Evolutionary conservation across 2,329 filamentous ascomycete genomes (phyloP).

Genomic region (Tolypocladium pustulatum): DNA sequence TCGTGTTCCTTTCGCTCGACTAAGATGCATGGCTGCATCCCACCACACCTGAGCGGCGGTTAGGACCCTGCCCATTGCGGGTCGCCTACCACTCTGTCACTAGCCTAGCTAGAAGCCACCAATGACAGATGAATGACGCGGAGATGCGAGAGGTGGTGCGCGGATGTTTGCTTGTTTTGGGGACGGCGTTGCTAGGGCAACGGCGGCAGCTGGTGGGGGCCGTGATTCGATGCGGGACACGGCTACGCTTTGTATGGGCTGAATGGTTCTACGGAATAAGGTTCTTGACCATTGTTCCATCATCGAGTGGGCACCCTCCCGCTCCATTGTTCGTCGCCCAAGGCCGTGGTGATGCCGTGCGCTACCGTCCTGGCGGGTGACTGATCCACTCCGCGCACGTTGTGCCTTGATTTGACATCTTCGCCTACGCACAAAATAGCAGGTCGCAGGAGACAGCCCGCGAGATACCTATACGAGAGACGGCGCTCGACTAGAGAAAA

Average conservation of each 20-base stretch:
- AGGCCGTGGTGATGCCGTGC: background rate
- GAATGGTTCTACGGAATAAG: background rate
- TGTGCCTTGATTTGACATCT: background rate
- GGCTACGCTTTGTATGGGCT: background rate
- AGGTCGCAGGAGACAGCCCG: background rate
- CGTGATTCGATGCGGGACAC: background rate
- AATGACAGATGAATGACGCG: background rate
- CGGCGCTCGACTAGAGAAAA: too few species aligned
- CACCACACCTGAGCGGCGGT: background rate
- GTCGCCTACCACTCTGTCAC: background rate
- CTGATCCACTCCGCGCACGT: background rate
- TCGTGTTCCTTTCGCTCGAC: background rate
- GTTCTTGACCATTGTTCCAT: background rate
- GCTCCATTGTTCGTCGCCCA: background rate
- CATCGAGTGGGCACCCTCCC: background rate
- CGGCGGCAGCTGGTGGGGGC: background rate
- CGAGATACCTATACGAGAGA: background rate
- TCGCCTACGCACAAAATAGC: background rate
- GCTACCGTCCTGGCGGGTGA: background rate
- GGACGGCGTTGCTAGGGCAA: background rate
- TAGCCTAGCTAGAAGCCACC: background rate
- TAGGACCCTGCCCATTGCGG: background rate
- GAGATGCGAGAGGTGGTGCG: background rate
- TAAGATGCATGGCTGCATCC: background rate
- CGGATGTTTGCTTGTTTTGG: background rate